phyloP scores from a whole-genome alignment of 768 basidiomycete species.

The Rhizopogon rudus region DNA sequence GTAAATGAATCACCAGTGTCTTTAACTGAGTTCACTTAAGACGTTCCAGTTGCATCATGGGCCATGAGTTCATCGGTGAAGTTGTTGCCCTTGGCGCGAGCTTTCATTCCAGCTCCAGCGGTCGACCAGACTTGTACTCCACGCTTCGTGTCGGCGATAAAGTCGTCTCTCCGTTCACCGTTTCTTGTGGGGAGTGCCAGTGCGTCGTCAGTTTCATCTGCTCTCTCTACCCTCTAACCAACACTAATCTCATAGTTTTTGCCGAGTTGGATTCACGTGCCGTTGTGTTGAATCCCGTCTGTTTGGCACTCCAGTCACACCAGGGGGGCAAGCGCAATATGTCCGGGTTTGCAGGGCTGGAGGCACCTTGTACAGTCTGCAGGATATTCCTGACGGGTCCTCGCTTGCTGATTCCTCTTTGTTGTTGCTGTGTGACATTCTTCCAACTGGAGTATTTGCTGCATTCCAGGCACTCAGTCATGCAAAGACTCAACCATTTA shows the following conservation, averaged over 20 bases:
- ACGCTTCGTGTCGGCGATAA: slow-evolving; percentile 67
- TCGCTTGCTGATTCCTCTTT: slow-evolving; percentile 62
- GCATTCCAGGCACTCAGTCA: slow-evolving; percentile 68
- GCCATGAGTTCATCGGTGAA: slow-evolving; percentile 78
- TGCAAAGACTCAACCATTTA: slow-evolving; percentile 59
- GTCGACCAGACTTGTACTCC: slow-evolving; percentile 59
- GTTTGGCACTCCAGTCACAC: slow-evolving; percentile 62
- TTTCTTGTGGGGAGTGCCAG: slow-evolving; percentile 86
- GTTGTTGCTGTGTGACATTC: slow-evolving; percentile 70
- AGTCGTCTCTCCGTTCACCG: slow-evolving; percentile 76
- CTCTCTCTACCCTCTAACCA: not conserved
- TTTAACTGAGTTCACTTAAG: not conserved
- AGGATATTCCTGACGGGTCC: slow-evolving; percentile 41
- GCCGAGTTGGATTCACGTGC: slow-evolving; percentile 67
- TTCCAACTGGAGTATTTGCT: slow-evolving; percentile 78
- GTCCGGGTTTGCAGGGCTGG: slow-evolving; percentile 77
- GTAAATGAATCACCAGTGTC: slow-evolving; percentile 33
- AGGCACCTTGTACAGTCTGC: slow-evolving; percentile 67
- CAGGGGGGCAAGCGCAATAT: slow-evolving; percentile 78
- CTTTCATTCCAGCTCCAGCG: slow-evolving; percentile 39
- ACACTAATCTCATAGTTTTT: slow-evolving; percentile 41
- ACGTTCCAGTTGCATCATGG: slow-evolving; percentile 50
- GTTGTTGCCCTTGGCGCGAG: slow-evolving; percentile 61
- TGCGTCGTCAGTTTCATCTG: slow-evolving; percentile 29
- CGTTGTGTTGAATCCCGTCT: slow-evolving; percentile 57